phyloP scores from a whole-genome alignment of 345 rosid genomes.

The Odontarrhena argentea region DNA sequence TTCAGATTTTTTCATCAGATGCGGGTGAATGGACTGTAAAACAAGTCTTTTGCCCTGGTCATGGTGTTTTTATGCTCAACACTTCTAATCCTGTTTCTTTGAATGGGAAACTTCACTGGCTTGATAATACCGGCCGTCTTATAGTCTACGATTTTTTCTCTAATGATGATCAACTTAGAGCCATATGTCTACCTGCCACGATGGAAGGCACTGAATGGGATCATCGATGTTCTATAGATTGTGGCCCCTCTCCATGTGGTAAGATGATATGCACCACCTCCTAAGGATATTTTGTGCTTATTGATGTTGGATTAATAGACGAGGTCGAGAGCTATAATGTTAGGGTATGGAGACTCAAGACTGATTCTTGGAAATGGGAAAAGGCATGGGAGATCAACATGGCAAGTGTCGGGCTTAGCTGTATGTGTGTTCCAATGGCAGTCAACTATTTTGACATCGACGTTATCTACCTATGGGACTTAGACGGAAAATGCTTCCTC shows the following conservation, averaged over 20 bases:
- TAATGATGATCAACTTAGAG: background rate
- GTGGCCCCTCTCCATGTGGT: background rate
- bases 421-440: background rate
- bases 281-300: background rate
- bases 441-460: background rate
- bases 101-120: background rate
- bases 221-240: too few relatives aligned
- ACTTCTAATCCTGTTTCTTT: background rate
- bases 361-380: constrained; percentile 3
- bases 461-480: constrained; percentile 13
- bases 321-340: background rate
- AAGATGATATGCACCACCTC: background rate
- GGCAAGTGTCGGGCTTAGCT: background rate
- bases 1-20: background rate
- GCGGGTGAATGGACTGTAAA: background rate
- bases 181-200: background rate
- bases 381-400: background rate
- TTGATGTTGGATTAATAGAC: background rate
- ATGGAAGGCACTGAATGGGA: too few relatives aligned
- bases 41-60: background rate
- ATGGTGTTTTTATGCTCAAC: too few relatives aligned
- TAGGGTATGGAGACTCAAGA: background rate
- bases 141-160: constrained; percentile 6
- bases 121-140: background rate
- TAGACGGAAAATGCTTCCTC: background rate